Conservation (phyloP, 805 yeast genomes). For the Yarrowia porcina region DNA sequence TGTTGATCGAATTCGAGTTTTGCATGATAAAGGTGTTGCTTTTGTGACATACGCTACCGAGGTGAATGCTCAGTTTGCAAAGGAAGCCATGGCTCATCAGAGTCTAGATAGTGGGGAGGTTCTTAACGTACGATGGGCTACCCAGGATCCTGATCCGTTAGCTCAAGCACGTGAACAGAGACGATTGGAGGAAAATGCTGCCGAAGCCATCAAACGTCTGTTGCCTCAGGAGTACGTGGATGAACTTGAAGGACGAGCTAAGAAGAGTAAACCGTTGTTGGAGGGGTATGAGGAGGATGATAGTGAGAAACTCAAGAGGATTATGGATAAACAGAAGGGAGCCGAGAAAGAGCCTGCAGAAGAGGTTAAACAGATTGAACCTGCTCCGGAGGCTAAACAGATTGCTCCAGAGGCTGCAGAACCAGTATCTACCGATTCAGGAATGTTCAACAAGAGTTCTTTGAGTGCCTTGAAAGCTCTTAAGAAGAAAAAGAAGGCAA, state of each 20-base stretch:
- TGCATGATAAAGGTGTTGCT: slow-evolving; percentile 64
- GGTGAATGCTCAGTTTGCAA: slow-evolving; percentile 85
- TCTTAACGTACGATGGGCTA: slow-evolving; percentile 79
- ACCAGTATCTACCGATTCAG: background rate
- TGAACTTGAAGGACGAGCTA: slow-evolving; percentile 36
- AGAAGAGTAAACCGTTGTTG: slow-evolving; percentile 29
- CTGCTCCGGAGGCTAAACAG: background rate
- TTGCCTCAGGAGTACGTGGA: slow-evolving; percentile 48
- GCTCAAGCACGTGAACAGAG: slow-evolving; percentile 52
- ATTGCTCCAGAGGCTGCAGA: background rate
- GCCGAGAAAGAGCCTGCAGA: background rate
- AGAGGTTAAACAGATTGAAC: background rate
- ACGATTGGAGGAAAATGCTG: slow-evolving; percentile 50
- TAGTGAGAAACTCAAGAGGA: slow-evolving; percentile 25
- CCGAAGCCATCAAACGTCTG: slow-evolving; percentile 42
- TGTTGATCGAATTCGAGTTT: slow-evolving; percentile 60
- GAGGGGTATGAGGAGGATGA: slow-evolving; percentile 36
- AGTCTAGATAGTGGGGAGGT: slow-evolving; percentile 64
- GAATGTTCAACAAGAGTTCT: slow-evolving; percentile 13
- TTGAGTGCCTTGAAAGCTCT: slow-evolving; percentile 9
- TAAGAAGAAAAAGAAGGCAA: slow-evolving; percentile 12
- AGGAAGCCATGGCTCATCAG: slow-evolving; percentile 90
- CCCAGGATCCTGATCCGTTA: slow-evolving; percentile 76
- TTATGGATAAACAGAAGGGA: background rate
- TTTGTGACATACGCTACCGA: slow-evolving; percentile 71